phyloP scores from a whole-genome alignment of 805 yeast genomes.

The Monosporozyma siamensis region DNA sequence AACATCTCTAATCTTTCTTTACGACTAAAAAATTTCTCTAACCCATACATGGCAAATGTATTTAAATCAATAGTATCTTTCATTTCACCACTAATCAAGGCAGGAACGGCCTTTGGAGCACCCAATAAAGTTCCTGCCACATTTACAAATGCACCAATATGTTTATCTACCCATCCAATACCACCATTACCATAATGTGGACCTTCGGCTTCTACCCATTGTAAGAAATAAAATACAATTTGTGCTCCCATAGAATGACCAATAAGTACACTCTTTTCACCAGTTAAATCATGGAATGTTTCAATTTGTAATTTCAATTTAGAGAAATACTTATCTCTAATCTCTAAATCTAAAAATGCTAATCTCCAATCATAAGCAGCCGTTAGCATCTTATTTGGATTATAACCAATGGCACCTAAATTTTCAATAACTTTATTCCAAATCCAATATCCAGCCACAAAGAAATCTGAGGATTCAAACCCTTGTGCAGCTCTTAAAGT shows the following conservation, averaged over 20 bases:
- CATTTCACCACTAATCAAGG: conserved; percentile 95
- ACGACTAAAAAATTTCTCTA: conserved; percentile 87
- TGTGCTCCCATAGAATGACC: conserved; percentile 98
- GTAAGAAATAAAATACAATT: conserved; percentile 74
- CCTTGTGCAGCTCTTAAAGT: conserved; percentile 89
- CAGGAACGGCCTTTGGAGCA: conserved; percentile 89
- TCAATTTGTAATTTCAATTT: conserved; percentile 71
- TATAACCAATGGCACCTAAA: conserved; percentile 88
- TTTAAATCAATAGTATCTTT: conserved; percentile 92
- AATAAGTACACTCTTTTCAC: conserved; percentile 62
- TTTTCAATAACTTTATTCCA: conserved; percentile 96
- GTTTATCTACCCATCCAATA: conserved; percentile 70
- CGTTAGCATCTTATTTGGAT: conserved; percentile 78
- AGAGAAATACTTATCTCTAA: conserved; percentile 77
- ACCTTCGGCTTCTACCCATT: conserved; percentile 94
- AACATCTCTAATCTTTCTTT: conserved; percentile 81
- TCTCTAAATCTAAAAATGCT: conserved; percentile 79
- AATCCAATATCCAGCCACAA: conserved; percentile 96
- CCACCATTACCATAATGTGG: conserved; percentile 86
- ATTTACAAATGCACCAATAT: conserved; percentile 74
- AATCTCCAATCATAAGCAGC: conserved; percentile 97
- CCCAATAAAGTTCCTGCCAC: conserved; percentile 88
- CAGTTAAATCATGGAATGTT: conserved; percentile 38
- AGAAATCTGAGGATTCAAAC: conserved; percentile 92
- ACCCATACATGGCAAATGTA: conserved; percentile 84